phyloP scores from a whole-genome alignment of 2,329 filamentous ascomycete genomes.

The Penicillium sp. region DNA sequence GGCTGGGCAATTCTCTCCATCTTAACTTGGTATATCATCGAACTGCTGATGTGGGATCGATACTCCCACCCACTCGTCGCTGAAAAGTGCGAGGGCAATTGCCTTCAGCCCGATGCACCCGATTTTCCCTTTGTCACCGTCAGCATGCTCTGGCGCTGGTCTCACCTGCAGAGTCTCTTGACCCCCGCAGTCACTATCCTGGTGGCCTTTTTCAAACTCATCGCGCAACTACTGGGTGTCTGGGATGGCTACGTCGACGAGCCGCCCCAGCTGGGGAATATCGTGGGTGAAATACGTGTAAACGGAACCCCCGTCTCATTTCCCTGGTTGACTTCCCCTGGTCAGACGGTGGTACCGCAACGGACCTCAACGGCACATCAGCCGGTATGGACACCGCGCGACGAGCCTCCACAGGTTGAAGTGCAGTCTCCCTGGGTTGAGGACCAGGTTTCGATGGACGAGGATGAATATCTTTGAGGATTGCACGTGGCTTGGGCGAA shows the following conservation, averaged over 20 bases:
- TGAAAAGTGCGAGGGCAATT: conserved; percentile 44
- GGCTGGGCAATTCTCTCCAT: conserved; percentile 37
- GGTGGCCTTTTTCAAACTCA: conserved; percentile 27
- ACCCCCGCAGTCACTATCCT: conserved; percentile 27
- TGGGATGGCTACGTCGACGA: conserved; percentile 41
- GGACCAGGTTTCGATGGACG: conserved; percentile 26
- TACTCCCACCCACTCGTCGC: conserved; percentile 50
- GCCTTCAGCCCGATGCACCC: conserved; percentile 48
- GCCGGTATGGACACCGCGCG: conserved; percentile 15
- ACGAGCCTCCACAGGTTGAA: conserved; percentile 6
- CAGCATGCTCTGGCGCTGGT: conserved; percentile 48
- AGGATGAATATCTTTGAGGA: conserved; percentile 27
- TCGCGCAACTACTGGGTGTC: conserved; percentile 34
- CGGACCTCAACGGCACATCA: conserved; percentile 2
- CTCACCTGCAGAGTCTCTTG: conserved; percentile 29
- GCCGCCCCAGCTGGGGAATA: conserved; percentile 16
- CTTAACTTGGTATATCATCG: conserved; percentile 45
- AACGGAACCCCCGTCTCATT: conserved; percentile 23
- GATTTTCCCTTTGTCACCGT: conserved; percentile 51
- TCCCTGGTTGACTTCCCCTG: conserved; percentile 15
- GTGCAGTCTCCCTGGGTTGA: conserved; percentile 8
- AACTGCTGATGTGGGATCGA: conserved; percentile 45
- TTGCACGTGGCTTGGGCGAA: neutral
- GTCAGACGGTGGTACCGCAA: conserved; percentile 9
- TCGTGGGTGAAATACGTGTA: conserved; percentile 27